phyloP scores from a whole-genome alignment of 257 asterid species.

The Salvia rosmarinus region DNA sequence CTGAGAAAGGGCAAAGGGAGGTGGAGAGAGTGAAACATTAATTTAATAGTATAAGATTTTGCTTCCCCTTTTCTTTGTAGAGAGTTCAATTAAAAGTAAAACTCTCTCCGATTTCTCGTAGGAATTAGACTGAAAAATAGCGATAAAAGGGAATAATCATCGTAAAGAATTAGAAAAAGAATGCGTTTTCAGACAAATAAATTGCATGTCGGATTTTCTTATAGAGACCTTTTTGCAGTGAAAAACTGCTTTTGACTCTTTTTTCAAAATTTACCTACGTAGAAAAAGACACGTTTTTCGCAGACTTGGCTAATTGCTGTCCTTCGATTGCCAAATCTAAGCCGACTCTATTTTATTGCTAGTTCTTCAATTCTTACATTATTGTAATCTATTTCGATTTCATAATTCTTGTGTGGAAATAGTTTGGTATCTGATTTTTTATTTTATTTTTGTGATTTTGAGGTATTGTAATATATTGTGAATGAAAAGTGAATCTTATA shows the following conservation, averaged over 20 bases:
- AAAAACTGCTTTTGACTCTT: background rate
- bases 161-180: background rate
- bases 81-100: conserved; percentile 5
- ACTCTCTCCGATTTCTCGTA: background rate
- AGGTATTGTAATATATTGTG: background rate
- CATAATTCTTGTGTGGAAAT: background rate
- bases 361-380: background rate
- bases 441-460: background rate
- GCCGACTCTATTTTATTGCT: too few species aligned
- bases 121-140: background rate
- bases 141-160: background rate
- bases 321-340: background rate
- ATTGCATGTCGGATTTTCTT: conserved; percentile 16
- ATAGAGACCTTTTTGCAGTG: conserved; percentile 2
- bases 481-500: background rate
- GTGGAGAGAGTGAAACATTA: conserved; percentile 26
- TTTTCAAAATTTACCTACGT: conserved; percentile 21
- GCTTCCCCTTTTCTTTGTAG: background rate
- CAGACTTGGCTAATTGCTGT: background rate
- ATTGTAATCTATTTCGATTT: background rate
- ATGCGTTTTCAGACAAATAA: background rate
- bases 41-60: background rate
- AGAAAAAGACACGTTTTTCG: conserved; percentile 7
- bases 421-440: background rate
- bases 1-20: conserved; percentile 14